These are phyloP conservation scores for Backusella liffmaniae DNA, from an alignment of 192 early-diverging fungal species.

Conservation along the genomic window DNA sequence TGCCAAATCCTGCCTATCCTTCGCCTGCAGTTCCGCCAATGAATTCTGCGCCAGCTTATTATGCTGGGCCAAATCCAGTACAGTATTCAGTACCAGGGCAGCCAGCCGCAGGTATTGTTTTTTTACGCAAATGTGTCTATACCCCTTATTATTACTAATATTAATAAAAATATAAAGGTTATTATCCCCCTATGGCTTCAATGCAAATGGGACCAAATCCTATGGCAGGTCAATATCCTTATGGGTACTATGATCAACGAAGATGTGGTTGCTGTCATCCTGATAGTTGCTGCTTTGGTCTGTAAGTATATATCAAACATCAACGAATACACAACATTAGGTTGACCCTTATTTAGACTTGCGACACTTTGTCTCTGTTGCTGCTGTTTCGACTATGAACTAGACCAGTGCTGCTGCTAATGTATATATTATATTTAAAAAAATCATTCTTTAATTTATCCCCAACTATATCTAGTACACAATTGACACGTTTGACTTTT, in stretches of 20 bases:
- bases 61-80: neutral
- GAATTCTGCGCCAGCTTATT: neutral
- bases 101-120: neutral
- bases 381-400: neutral
- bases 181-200: neutral
- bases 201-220: slow-evolving; percentile 5
- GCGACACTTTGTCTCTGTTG: neutral
- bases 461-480: neutral
- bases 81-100: neutral
- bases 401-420: neutral
- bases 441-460: neutral
- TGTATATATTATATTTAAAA: neutral
- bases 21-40: neutral
- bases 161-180: neutral
- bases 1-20: neutral
- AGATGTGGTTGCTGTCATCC: neutral
- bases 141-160: neutral
- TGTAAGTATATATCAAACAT: neutral
- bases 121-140: neutral
- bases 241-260: neutral
- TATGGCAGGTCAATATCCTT: neutral
- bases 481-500: neutral
- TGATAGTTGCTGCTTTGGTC: neutral
- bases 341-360: neutral
- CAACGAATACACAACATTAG: neutral